These are phyloP conservation scores for Gigaspora rosea DNA, from an alignment of 192 early-diverging fungal species.

Conservation along the genomic window DNA sequence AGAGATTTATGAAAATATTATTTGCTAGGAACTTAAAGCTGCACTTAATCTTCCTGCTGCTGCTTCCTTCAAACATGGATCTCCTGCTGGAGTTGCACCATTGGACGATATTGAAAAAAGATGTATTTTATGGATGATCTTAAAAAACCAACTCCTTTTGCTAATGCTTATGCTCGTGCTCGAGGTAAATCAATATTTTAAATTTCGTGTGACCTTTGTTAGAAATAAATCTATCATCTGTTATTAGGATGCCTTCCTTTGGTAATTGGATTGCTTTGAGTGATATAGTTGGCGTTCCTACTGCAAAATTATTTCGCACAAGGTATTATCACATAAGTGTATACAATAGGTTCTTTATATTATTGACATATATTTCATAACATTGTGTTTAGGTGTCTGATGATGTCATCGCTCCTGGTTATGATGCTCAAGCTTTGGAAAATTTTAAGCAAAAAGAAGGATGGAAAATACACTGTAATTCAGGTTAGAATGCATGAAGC, in stretches of 20 bases:
- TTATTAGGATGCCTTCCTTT: constrained; percentile 90
- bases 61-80: constrained; percentile 90
- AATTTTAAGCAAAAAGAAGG: too few relatives aligned
- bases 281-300: constrained; percentile 84
- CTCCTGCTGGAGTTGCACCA: constrained; percentile 95
- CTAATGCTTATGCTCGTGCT: constrained; percentile 81
- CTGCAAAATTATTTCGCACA: constrained; percentile 94
- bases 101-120: constrained; percentile 78
- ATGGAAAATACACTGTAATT: too few relatives aligned
- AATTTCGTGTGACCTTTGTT: background rate
- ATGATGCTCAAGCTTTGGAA: too few relatives aligned
- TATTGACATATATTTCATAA: too few relatives aligned
- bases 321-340: constrained; percentile 46
- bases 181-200: constrained; percentile 53
- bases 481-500: too few relatives aligned
- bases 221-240: background rate
- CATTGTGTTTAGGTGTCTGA: too few relatives aligned
- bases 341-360: too few relatives aligned
- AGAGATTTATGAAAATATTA: too few relatives aligned
- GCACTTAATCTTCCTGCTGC: too few relatives aligned
- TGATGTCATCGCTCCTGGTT: too few relatives aligned
- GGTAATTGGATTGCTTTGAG: constrained; percentile 48
- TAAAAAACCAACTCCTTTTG: constrained; percentile 55
- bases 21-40: constrained; percentile 67
- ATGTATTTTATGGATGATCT: constrained; percentile 92